Evolutionary conservation across 345 rosid genomes (phyloP).

Genomic region (Eucalyptus victrix): DNA sequence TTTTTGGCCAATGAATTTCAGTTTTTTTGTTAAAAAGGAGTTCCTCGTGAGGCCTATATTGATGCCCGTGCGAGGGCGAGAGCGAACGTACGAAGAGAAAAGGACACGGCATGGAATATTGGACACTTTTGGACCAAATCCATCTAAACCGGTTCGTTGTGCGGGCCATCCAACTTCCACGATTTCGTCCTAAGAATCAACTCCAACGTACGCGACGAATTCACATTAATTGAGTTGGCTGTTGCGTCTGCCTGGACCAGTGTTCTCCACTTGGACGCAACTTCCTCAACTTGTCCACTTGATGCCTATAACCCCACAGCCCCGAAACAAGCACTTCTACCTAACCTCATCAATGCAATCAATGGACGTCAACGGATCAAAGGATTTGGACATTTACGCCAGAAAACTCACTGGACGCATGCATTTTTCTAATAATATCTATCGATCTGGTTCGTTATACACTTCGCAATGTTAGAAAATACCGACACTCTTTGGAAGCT

Average conservation of each 20-base stretch:
- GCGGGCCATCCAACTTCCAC: neutral
- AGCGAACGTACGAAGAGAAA: neutral
- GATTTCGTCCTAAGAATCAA: neutral
- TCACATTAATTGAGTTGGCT: neutral
- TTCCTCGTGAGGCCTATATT: neutral
- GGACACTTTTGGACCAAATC: neutral
- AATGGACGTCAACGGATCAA: neutral
- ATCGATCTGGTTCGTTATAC: fast-evolving
- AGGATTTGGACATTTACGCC: neutral
- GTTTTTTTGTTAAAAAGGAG: neutral
- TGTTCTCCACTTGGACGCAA: neutral
- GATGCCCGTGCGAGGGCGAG: neutral
- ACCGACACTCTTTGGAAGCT: fast-evolving
- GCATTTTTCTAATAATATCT: neutral
- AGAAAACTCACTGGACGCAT: neutral
- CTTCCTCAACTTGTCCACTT: neutral
- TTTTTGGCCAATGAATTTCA: neutral
- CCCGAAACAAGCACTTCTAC: neutral
- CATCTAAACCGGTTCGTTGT: neutral
- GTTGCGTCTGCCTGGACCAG: neutral
- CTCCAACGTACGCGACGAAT: neutral
- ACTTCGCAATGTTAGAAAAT: neutral
- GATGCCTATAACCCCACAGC: neutral
- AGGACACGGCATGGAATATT: neutral
- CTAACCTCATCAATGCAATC: neutral